These are phyloP conservation scores for Coprinellus aureogranulatus DNA, from an alignment of 768 basidiomycete genomes.

Conservation along the genomic window DNA sequence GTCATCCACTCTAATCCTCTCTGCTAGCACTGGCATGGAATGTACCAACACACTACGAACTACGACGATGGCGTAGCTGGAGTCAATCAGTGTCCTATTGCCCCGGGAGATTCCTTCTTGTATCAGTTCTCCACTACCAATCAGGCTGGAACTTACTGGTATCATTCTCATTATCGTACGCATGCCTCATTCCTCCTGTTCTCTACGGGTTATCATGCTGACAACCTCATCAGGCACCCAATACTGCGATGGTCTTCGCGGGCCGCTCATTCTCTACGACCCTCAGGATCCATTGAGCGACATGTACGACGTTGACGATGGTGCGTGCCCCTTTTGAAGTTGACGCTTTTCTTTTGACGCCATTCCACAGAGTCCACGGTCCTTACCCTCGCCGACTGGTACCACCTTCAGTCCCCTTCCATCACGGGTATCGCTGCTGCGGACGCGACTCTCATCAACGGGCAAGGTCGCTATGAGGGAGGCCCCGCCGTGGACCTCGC, in stretches of 20 bases:
- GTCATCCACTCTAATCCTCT: not conserved
- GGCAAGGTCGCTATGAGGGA: conserved; percentile 42
- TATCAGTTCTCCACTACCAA: conserved; percentile 36
- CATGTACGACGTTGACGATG: conserved; percentile 28
- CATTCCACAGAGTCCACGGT: conserved; percentile 39
- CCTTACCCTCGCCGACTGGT: conserved; percentile 54
- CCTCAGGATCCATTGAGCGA: conserved; percentile 15
- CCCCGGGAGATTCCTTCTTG: conserved; percentile 37
- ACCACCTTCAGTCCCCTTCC: conserved; percentile 27
- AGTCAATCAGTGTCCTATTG: conserved; percentile 50
- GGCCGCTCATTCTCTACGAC: conserved; percentile 21
- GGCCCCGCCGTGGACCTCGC: conserved; percentile 41
- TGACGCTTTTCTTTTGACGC: too few relatives aligned
- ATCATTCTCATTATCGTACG: conserved; percentile 32
- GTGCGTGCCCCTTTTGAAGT: conserved; percentile 1
- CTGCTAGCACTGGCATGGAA: conserved; percentile 52
- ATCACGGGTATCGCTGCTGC: conserved; percentile 18
- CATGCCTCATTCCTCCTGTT: not conserved
- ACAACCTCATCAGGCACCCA: conserved; percentile 12
- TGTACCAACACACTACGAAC: conserved; percentile 40
- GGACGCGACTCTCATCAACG: conserved; percentile 52
- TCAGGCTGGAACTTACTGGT: conserved; percentile 37
- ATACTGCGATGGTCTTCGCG: conserved; percentile 24
- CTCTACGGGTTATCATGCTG: not conserved
- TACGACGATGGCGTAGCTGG: conserved; percentile 44